Evolutionary conservation across 2,329 filamentous ascomycete species (phyloP).

Genomic region (Xylaria sp.): DNA sequence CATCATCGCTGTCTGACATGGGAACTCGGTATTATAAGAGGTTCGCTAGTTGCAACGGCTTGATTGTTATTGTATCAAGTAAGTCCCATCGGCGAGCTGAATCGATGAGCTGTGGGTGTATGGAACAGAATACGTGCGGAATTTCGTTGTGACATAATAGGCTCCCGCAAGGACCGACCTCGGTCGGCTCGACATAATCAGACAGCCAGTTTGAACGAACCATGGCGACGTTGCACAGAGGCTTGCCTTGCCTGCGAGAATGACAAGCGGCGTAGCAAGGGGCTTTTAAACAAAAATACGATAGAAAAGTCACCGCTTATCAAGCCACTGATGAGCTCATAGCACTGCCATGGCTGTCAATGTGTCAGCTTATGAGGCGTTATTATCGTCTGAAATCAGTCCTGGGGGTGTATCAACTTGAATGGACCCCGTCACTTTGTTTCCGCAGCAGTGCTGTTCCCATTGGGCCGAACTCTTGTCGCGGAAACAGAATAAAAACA

Average conservation of each 20-base stretch:
- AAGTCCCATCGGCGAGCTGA: not conserved
- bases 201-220: not conserved
- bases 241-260: not conserved
- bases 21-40: not conserved
- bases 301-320: slow-evolving; percentile 21
- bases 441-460: not conserved
- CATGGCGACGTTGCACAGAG: not conserved
- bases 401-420: slow-evolving; percentile 7
- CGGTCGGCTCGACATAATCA: slow-evolving; percentile 1
- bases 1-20: not conserved
- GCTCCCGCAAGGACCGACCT: not conserved
- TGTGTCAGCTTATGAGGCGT: slow-evolving; percentile 32
- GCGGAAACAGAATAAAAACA: not conserved
- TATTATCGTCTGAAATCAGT: slow-evolving; percentile 1
- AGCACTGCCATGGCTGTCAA: slow-evolving; percentile 5
- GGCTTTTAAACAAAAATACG: not conserved
- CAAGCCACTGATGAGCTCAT: not conserved
- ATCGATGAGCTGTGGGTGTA: slow-evolving; percentile 3
- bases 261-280: not conserved
- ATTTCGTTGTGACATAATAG: not conserved
- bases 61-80: not conserved
- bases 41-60: not conserved
- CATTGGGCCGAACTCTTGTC: not conserved
- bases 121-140: not conserved
- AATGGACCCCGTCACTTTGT: slow-evolving; percentile 9